Evolutionary conservation across 2,329 filamentous ascomycete genomes (phyloP), one percentile per base, ranked within the genome.

Genomic region (Phyllosticta capitalensis): DNA sequence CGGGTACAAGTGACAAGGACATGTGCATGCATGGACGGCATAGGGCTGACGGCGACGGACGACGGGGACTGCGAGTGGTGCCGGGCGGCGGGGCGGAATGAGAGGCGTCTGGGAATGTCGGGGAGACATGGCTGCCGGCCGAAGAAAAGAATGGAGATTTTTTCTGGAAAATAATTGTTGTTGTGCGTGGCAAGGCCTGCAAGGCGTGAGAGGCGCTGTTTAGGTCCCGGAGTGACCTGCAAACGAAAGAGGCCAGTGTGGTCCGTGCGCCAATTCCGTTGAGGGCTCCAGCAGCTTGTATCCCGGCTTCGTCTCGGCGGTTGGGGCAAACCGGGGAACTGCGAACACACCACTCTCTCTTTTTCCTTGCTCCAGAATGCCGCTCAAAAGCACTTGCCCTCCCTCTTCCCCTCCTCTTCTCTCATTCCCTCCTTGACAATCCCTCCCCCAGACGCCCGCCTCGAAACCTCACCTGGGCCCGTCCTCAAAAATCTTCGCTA

Each of bases 361-460:
- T 50, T 54, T 59, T 55, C 30, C 19, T 54, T 22, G 56, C 56
- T 53, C 48, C 48, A 55, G 22, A 26, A 49, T 54, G 54, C 51
- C 50, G 28, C 22, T 56, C 33, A 54, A 56, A 56, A 53, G 52
- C 28, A 53, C 51, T 54, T 22, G 17, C 12, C 64, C 65, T 63
- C 64, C 64, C 66, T 65, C 65, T 65, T 64, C 65, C 64, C 65
- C 65, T 62, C 52, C 52, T 58, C 54, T 61, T 61, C 52, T 49
- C 63, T 63, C 57, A 64, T 52, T 56, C 63, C 62, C 53, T 61
- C 64, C 65, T 33, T 26, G 24, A 26, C 38, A 7, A 17, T 45
- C 28, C 50, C 14, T n/a, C 21, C 38, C 10, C 28, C 19, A 33
- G 17, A 30, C 38, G 12, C 12, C 54, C n/a, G 54, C n/a, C 48